Percentiles rank a stretch among this genome's conserved stretches.
Evolutionary conservation across 192 early-diverging fungal species (phyloP).

Genomic region (Pilaira anomala): DNA sequence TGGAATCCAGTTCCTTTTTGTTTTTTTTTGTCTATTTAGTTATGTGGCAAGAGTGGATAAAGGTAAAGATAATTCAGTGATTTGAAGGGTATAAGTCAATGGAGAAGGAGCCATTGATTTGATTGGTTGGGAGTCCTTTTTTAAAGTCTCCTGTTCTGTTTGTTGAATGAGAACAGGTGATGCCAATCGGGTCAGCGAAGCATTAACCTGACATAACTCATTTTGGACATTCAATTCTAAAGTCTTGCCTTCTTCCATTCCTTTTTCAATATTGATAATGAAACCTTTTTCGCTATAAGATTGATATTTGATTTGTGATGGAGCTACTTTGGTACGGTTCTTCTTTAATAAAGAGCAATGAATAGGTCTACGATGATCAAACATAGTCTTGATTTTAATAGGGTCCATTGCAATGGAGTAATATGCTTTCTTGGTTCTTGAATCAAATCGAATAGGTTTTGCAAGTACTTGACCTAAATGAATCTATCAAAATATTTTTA

Average conservation of each 20-base stretch:
- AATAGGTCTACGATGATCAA: constrained; percentile 28
- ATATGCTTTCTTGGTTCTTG: constrained; percentile 16
- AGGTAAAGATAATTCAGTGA: constrained; percentile 27
- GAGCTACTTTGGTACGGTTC: background rate
- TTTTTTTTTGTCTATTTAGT: background rate
- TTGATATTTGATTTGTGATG: background rate
- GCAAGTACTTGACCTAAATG: constrained; percentile 31
- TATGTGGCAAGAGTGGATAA: constrained; percentile 27
- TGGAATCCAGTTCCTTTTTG: no score
- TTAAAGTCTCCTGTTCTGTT: background rate
- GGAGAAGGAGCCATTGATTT: constrained; percentile 13
- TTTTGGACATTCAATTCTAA: constrained; percentile 11
- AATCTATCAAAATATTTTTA: constrained; percentile 3
- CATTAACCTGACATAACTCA: constrained; percentile 25
- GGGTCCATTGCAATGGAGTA: constrained; percentile 30
- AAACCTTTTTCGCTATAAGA: constrained; percentile 18
- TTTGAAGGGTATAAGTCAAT: constrained; percentile 28
- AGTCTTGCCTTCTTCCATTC: constrained; percentile 23
- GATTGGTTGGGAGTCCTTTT: background rate
- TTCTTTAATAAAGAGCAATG: constrained; percentile 24
- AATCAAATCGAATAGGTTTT: constrained; percentile 22
- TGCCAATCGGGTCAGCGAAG: constrained; percentile 19
- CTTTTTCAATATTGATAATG: constrained; percentile 23
- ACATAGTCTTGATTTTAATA: constrained; percentile 27
- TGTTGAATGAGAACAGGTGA: background rate